Evolutionary conservation across 495 filamentous ascomycete genomes (phyloP).

Genomic region (Bacidia gigantensis): DNA sequence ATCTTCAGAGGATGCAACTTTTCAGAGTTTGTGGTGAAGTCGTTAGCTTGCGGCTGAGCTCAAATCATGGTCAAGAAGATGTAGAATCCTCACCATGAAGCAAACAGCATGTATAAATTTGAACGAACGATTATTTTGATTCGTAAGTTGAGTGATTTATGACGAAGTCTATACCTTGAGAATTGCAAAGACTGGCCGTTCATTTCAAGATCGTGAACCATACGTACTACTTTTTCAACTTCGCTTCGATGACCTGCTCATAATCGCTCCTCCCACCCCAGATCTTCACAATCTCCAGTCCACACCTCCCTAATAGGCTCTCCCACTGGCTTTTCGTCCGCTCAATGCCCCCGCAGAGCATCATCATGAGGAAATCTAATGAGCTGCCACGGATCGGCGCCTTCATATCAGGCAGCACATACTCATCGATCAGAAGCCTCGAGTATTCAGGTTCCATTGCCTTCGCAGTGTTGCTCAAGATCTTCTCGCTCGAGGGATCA

Average conservation of each 20-base stretch:
- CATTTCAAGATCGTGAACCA: too few relatives aligned
- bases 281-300: conserved; percentile 24
- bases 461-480: conserved; percentile 18
- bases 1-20: too few relatives aligned
- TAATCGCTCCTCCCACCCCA: conserved; percentile 16
- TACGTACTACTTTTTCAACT: conserved; percentile 1
- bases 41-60: too few relatives aligned
- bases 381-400: conserved; percentile 19
- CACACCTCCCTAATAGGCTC: conserved; percentile 21
- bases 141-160: too few relatives aligned
- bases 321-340: conserved; percentile 26
- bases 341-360: conserved; percentile 22
- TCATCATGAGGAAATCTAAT: conserved; percentile 31
- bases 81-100: too few relatives aligned
- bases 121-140: too few relatives aligned
- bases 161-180: too few relatives aligned
- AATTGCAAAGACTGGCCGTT: too few relatives aligned
- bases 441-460: conserved; percentile 34
- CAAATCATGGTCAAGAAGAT: too few relatives aligned
- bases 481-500: conserved; percentile 27
- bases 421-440: conserved; percentile 31
- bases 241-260: conserved; percentile 15
- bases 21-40: too few relatives aligned
- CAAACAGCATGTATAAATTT: too few relatives aligned
- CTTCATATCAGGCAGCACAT: conserved; percentile 29